Base-by-base conservation (phyloP, 2,329 filamentous ascomycete species). In the Aspergillus latus region DNA sequence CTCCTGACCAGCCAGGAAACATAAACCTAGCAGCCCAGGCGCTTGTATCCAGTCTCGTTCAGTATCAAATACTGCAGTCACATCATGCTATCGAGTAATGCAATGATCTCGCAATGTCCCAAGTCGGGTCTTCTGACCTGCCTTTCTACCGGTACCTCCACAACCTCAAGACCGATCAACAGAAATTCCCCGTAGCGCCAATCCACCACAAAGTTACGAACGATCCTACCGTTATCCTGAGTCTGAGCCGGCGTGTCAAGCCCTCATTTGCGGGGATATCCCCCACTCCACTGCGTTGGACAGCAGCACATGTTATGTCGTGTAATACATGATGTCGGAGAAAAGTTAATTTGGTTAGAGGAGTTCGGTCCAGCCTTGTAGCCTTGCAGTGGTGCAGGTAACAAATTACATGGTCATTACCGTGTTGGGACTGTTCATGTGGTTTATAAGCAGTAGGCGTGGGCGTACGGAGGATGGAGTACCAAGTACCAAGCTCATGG, bases 231-330 rank as follows among this genome's bases (percentile, higher is more conserved):
- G 32, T 7, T 34, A 34, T 34, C 3, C 7, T 11, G 7, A 7
- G 7, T 34, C 32, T 11, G 32, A 8, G 10, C 10, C 7, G 1
- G 4, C 60, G 60, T 62, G 60, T 58, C 60, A 57, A 52, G 16
- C 36, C 49, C 58, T 62, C 53, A 62, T 62, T 62, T 60, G 60
- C 44, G 55, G 55, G 55, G 49, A 29, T 51, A 39, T 46, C 37
- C 37, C 37, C 37, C 15, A 40, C 21, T 21, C 39, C 37, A 53
- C 43, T 36, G 9, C 34, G 37, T 49, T 52, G 49, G 49, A 52
- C 52, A 54, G 52, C 52, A 54, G 34, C 54, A 46, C 43, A 48
- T 29, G 39, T 7, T 29, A 34, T 16, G 13, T 21, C 1, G 21
- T 21, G 21, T 21, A 21, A 21, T 21, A 21, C 21, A 21, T 21